Evolutionary conservation across 345 rosid genomes (phyloP).

Genomic region (Noccaea bulbosa): DNA sequence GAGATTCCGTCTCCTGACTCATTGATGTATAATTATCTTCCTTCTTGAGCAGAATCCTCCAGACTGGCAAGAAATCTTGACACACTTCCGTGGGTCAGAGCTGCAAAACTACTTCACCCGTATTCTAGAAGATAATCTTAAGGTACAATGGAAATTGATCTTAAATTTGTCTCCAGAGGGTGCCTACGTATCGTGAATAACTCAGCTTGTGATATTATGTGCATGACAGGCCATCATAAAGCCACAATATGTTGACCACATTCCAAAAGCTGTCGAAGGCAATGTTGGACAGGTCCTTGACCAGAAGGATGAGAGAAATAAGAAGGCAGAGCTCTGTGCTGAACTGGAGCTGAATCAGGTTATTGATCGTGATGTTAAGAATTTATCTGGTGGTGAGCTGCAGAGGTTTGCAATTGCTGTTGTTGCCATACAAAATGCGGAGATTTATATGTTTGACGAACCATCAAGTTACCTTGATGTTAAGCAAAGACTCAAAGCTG

Average conservation of each 20-base stretch:
- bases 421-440: conserved; percentile 95
- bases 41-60: conserved; percentile 79
- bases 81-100: conserved; percentile 96
- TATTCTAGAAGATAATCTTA: conserved; percentile 89
- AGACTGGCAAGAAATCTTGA: conserved; percentile 98
- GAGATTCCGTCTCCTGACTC: background rate
- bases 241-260: conserved; percentile 99
- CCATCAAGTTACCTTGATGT: conserved; percentile 99
- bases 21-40: conserved; percentile 10
- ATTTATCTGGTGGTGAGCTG: conserved; percentile 97
- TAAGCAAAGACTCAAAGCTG: conserved; percentile 97
- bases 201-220: conserved; percentile 11
- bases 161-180: background rate
- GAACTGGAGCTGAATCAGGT: conserved; percentile 95
- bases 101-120: conserved; percentile 97
- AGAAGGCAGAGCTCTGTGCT: conserved; percentile 73
- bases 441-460: conserved; percentile 99
- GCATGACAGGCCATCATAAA: conserved; percentile 80
- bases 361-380: conserved; percentile 86
- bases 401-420: conserved; percentile 99
- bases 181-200: conserved; percentile 14
- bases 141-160: conserved; percentile 50
- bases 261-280: conserved; percentile 93
- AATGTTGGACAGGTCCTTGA: conserved; percentile 95
- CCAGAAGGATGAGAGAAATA: conserved; percentile 83